A percentile compares a stretch with the other conserved stretches of the same genome.
Evolutionary conservation across 106 monocot genomes (phyloP).

Genomic region (Chionographis japonica): DNA sequence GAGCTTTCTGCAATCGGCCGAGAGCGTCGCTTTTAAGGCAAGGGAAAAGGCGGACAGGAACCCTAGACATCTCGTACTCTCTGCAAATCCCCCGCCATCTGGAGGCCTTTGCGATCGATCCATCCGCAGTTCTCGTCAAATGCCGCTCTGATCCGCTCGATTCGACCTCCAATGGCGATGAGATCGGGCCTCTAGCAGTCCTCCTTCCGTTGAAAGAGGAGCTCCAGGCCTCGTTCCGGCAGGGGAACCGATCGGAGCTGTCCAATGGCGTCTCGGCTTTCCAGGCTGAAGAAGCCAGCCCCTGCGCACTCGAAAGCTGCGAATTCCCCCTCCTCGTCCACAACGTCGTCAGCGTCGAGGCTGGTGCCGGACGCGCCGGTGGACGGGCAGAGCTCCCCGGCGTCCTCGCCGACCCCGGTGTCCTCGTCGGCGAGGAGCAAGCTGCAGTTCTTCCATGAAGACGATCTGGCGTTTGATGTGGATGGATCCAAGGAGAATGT

Average conservation of each 20-base stretch:
- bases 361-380: constrained; percentile 34
- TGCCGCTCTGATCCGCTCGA: constrained; percentile 15
- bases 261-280: constrained; percentile 24
- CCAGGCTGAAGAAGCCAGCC: constrained; percentile 13
- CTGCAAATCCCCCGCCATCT: constrained; percentile 3
- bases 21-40: constrained; percentile 43
- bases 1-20: constrained; percentile 7
- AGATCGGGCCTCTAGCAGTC: background rate
- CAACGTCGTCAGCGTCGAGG: constrained; percentile 47
- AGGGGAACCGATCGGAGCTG: constrained; percentile 1
- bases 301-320: constrained; percentile 1
- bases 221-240: background rate
- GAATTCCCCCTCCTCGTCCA: constrained; percentile 49
- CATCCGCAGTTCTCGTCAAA: background rate
- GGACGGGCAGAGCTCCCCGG: constrained; percentile 65
- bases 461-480: constrained; percentile 21
- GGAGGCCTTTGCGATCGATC: background rate
- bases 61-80: constrained; percentile 19
- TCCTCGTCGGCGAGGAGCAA: constrained; percentile 26
- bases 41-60: constrained; percentile 21
- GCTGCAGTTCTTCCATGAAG: constrained; percentile 21
- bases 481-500: constrained; percentile 79
- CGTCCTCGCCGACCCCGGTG: constrained; percentile 16
- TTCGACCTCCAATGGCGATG: constrained; percentile 19
- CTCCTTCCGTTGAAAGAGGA: background rate